Evolutionary conservation across 345 rosid species (phyloP).

Genomic region (Pugionium dolabratum): DNA sequence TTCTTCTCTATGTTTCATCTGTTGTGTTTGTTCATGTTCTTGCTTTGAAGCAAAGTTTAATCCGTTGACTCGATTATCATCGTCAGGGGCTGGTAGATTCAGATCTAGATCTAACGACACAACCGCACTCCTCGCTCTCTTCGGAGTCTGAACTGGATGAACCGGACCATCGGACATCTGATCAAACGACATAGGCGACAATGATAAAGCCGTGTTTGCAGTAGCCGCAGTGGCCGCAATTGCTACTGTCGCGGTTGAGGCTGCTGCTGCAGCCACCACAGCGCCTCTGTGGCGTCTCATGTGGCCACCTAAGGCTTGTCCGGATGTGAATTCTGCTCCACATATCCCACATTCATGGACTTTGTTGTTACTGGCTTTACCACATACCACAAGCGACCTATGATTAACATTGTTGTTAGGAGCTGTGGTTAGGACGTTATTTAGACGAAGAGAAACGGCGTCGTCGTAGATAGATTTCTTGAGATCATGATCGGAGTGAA

Average conservation of each 20-base stretch:
- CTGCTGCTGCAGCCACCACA: constrained; percentile 17
- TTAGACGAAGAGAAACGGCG: constrained; percentile 64
- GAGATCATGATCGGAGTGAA: constrained; percentile 32
- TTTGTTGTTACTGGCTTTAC: constrained; percentile 43
- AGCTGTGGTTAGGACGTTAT: constrained; percentile 24
- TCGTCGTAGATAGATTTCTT: constrained; percentile 50
- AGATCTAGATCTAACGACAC: constrained; percentile 87
- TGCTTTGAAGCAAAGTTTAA: constrained; percentile 58
- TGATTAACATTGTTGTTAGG: constrained; percentile 37
- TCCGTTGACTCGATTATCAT: constrained; percentile 52
- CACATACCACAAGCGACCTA: constrained; percentile 30
- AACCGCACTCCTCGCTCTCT: constrained; percentile 47
- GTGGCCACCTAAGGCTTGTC: constrained; percentile 98
- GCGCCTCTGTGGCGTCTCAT: constrained; percentile 90
- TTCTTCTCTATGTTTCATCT: constrained; percentile 38
- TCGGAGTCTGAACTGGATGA: constrained; percentile 46
- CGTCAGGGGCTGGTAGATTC: constrained; percentile 94
- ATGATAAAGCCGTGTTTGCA: constrained; percentile 47
- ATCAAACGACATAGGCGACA: constrained; percentile 49
- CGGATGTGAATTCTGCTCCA: constrained; percentile 85
- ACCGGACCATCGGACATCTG: constrained; percentile 41
- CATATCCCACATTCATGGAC: constrained; percentile 92
- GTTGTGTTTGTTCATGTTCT: constrained; percentile 47
- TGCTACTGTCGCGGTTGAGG: constrained; percentile 28
- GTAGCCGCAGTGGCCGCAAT: constrained; percentile 26